Percentiles rank a stretch among this genome's conserved stretches.
Conservation (phyloP, 1,139 yeast species). For the Hemisphaericaspora lyxosophila region DNA sequence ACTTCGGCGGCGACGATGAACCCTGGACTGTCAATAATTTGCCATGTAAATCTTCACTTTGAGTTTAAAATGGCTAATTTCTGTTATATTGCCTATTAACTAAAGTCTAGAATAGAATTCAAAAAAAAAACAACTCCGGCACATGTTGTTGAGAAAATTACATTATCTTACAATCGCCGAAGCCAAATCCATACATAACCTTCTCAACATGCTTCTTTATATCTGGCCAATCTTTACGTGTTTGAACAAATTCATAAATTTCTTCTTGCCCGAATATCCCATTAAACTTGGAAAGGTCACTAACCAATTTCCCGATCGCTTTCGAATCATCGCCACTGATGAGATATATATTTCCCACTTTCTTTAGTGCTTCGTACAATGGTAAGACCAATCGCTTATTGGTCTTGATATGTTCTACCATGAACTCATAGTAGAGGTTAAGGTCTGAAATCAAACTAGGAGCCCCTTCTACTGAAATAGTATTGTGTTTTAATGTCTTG, state of each 20-base stretch:
- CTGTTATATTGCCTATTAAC: too few species aligned
- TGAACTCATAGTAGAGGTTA: conserved; percentile 73
- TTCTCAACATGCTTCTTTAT: conserved; percentile 83
- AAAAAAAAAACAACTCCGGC: too few species aligned
- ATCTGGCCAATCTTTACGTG: conserved; percentile 81
- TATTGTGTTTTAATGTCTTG: conserved; percentile 65
- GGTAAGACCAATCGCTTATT: conserved; percentile 71
- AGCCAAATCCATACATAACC: conserved; percentile 89
- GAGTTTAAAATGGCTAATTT: too few species aligned
- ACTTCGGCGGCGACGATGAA: too few species aligned
- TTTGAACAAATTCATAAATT: conserved; percentile 84
- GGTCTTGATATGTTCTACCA: conserved; percentile 53
- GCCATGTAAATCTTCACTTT: too few species aligned
- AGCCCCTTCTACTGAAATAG: conserved; percentile 80
- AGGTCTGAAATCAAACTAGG: conserved; percentile 72
- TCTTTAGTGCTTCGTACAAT: conserved; percentile 76
- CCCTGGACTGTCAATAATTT: too few species aligned
- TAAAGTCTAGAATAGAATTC: too few species aligned
- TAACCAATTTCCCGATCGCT: conserved; percentile 78
- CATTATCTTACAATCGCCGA: conserved; percentile 58
- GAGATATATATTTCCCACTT: conserved; percentile 78
- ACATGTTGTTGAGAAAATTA: too few species aligned
- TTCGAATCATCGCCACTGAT: conserved; percentile 77
- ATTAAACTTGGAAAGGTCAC: conserved; percentile 82
- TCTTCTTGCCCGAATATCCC: conserved; percentile 93